phyloP scores from a whole-genome alignment of 139 green algal species.

The Eudorina sp. region DNA sequence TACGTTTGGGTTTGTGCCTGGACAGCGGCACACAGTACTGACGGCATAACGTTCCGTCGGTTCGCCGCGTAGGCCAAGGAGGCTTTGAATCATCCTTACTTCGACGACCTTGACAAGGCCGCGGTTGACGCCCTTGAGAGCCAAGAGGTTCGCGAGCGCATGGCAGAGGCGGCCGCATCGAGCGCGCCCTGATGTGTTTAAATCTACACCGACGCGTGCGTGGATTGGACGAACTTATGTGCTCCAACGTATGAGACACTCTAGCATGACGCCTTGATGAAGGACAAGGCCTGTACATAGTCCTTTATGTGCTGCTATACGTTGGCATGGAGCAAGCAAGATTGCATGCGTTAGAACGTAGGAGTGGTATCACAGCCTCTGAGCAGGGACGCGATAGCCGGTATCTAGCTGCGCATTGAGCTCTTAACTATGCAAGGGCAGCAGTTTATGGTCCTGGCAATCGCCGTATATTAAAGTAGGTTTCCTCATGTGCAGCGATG shows the following conservation, averaged over 20 bases:
- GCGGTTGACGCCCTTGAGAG: constrained; percentile 84
- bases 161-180: constrained; percentile 31
- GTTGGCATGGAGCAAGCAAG: neutral
- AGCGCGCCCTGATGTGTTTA: neutral
- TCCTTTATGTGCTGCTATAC: neutral
- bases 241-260: neutral
- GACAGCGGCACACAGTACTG: neutral
- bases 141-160: constrained; percentile 56
- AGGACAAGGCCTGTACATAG: neutral
- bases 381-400: neutral
- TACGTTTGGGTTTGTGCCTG: neutral
- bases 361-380: neutral
- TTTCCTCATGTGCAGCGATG: too few species aligned
- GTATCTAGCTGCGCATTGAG: neutral
- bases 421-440: constrained; percentile 20
- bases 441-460: too few species aligned
- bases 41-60: neutral
- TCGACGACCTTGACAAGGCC: constrained; percentile 88
- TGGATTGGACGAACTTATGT: too few species aligned
- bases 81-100: constrained; percentile 95
- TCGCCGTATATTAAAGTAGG: too few species aligned
- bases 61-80: constrained; percentile 86
- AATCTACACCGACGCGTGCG: too few species aligned
- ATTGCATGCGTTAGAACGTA: neutral
- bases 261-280: neutral